Evolutionary conservation across 2,329 filamentous ascomycete genomes (phyloP), one percentile per base, ranked within the genome.

Genomic region (Cercospora sp.): DNA sequence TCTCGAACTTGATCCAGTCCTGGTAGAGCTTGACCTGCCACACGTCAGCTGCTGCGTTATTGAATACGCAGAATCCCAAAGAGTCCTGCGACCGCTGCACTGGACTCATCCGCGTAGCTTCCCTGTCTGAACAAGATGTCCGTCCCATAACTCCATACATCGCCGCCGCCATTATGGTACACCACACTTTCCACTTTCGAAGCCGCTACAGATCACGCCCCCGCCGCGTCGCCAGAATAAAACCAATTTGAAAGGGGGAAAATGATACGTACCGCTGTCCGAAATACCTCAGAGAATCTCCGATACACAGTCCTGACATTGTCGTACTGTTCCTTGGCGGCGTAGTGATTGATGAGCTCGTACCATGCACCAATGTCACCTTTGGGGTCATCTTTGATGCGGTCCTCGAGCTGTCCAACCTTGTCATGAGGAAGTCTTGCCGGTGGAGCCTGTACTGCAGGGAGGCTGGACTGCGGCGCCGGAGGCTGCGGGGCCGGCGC

Each of bases 361-460:
- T 96, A 83, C 95, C 95, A 99, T 34, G 94, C 93, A 78, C 95
- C 91, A 80, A 95, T 88, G 75, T 97, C 94, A 76, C 94, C 95
- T 75, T 93, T 91, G 16, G 94, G 92, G 77, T 99, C 95, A 77
- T 97, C 92, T 78, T 91, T 90, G 79, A 98, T 91, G 77, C 94
- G 90, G 79, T 95, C 92, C 83, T 99, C 94, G 76, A 98, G 85
- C 68, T 94, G 87, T 67, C 90, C 89, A 74, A 94, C 85, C 72
- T 87, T 87, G 81, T 97, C 91, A 81, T 90, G 87, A 66, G 90
- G 88, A 71, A 90, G 82, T 70, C 89, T 83, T 77, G 71, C 64
- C 4, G 69, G 68, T 12, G 68, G 66, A 16, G 57, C 55, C 43
- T 55, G 40, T 37, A 61, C 28, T 65, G 66, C 16, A 37, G 66